phyloP scores from a whole-genome alignment of 345 rosid species.

The Dipteronia sinensis region DNA sequence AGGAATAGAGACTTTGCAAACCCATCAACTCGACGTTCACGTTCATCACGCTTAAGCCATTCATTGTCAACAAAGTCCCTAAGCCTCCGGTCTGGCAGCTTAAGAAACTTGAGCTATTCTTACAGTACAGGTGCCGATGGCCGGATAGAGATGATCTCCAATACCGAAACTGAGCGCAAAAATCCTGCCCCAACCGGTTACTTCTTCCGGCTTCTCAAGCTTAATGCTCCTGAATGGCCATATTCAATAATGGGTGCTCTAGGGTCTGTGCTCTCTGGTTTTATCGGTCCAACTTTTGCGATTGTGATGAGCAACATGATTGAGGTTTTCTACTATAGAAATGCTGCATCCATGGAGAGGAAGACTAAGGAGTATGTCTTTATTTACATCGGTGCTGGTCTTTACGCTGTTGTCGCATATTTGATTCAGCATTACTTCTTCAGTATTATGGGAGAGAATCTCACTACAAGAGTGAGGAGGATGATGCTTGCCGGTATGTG shows the following conservation, averaged over 20 bases:
- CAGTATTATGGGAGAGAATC: conserved; percentile 99
- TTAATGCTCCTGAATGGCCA: conserved; percentile 99
- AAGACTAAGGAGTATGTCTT: conserved; percentile 97
- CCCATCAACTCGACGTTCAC: conserved; percentile 80
- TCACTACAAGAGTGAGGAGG: conserved; percentile 94
- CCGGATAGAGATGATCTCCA: conserved; percentile 94
- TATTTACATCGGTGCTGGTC: conserved; percentile 94
- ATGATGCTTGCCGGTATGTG: conserved; percentile 97
- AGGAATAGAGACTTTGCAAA: conserved; percentile 84
- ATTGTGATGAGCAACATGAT: conserved; percentile 98
- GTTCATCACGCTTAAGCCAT: conserved; percentile 86
- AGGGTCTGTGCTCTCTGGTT: conserved; percentile 93
- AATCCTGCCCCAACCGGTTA: conserved; percentile 89
- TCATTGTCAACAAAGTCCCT: conserved; percentile 93
- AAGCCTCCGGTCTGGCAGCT: conserved; percentile 93
- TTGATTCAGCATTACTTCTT: conserved; percentile 99
- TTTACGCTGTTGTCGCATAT: conserved; percentile 93
- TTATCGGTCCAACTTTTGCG: conserved; percentile 95
- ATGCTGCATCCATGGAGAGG: conserved; percentile 87
- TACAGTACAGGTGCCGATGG: conserved; percentile 99
- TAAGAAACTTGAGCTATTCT: conserved; percentile 93
- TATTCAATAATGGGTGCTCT: conserved; percentile 96
- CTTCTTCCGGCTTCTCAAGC: conserved; percentile 86
- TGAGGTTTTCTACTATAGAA: conserved; percentile 92
- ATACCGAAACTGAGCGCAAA: conserved; percentile 91